Base-by-base conservation (phyloP, 257 asterid species). In the Ligustrum vulgare region DNA sequence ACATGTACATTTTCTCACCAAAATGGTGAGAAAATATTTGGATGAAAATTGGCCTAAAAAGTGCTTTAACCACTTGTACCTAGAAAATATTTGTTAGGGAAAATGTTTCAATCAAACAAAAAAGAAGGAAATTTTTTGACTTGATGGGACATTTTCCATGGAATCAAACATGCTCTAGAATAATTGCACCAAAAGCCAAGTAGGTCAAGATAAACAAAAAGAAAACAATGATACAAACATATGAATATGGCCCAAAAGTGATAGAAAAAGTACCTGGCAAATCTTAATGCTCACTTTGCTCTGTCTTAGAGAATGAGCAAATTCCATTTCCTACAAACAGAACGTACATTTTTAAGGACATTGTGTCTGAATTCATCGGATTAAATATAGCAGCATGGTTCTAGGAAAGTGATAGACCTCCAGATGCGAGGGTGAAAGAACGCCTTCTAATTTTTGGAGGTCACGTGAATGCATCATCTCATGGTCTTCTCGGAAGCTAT, bases 361-460 rank as follows among this genome's bases (percentile, higher is more conserved):
- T 58, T 75, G 78, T 7, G 81, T 41, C 43, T 7, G 71, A 80
- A 80, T 73, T 72, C 75, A 62, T 36, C 37, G 78, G 78, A 75
- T 49, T 56, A 70, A 56, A 64, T 67, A 71, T 67, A 18, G 16
- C 51, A 69, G 72, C 32, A 67, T 47, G 12, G 36, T 75, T 75
- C 62, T 67, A 81, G 86, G 82, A 67, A 80, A 79, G 87, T 79
- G 78, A 75, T 74, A 75, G 79, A 92, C 98, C 94, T 93, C 85
- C 69, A 95, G 91, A 87, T 95, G 98, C 65, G 98, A 89, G 36
- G 99, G 99, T 63, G 96, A 90, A 77, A 95, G 96, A 79, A 94
- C 98, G 66, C 96, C 97, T 87, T 91, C 98, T 81, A 95, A 80
- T 77, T 93, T 93, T 81, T 88, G 96, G 72, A 95, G 96, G 85